Conservation (phyloP, 495 filamentous ascomycete species). For the Echria macrotheca region DNA sequence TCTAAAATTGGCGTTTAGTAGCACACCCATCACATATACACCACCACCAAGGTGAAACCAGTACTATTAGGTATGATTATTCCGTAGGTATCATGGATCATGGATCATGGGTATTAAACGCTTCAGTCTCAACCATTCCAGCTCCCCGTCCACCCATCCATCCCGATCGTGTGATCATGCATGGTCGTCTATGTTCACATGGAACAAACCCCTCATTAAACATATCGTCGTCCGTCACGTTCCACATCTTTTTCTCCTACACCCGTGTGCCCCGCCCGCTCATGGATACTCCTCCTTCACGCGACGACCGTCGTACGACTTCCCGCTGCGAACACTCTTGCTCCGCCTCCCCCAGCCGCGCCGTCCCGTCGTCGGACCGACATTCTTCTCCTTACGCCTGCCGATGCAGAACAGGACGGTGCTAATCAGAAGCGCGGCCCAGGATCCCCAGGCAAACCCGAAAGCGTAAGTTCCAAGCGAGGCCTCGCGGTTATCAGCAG, state of each 20-base stretch:
- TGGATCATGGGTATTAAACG: too few species aligned
- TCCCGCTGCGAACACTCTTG: constrained; percentile 32
- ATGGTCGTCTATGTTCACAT: neutral
- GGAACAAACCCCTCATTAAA: neutral
- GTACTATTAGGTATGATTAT: too few species aligned
- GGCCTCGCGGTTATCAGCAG: constrained; percentile 49
- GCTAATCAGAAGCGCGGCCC: constrained; percentile 62
- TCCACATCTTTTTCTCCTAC: neutral
- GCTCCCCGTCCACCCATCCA: too few species aligned
- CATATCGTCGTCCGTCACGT: neutral
- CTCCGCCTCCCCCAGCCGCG: constrained; percentile 26
- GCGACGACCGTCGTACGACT: constrained; percentile 47
- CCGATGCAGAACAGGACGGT: constrained; percentile 65
- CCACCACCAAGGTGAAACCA: too few species aligned
- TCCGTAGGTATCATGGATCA: too few species aligned
- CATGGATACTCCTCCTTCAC: constrained; percentile 60
- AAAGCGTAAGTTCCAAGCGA: constrained; percentile 67
- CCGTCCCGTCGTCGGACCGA: neutral
- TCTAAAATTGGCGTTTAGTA: too few species aligned
- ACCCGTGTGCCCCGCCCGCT: neutral
- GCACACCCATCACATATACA: too few species aligned
- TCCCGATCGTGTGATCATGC: constrained; percentile 8
- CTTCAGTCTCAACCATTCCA: too few species aligned
- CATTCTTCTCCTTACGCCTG: constrained; percentile 16
- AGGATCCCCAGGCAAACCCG: constrained; percentile 81